phyloP scores from a whole-genome alignment of 2,329 filamentous ascomycete species.

The Fusarium pseudograminearum region DNA sequence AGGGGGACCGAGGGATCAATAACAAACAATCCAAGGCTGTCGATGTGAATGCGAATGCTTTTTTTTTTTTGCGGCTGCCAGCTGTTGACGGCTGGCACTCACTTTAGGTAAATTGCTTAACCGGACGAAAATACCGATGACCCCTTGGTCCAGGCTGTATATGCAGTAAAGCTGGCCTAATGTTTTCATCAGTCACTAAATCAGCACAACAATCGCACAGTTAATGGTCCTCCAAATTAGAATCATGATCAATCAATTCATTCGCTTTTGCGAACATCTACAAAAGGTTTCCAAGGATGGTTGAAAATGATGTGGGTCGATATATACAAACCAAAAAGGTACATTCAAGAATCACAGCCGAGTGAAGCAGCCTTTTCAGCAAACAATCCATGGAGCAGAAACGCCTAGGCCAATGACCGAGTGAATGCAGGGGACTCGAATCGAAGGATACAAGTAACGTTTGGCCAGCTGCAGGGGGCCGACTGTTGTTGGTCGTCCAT shows the following conservation, averaged over 20 bases:
- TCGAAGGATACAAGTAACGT: neutral
- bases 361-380: neutral
- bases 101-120: neutral
- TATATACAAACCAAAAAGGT: neutral
- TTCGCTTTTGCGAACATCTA: neutral
- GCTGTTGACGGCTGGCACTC: neutral
- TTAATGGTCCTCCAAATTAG: neutral
- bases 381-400: neutral
- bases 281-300: neutral
- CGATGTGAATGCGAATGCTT: neutral
- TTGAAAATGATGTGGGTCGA: neutral
- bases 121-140: too few relatives aligned
- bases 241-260: neutral
- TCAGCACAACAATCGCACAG: too few relatives aligned
- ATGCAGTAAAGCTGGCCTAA: too few relatives aligned
- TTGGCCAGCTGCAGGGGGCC: conserved; percentile 11
- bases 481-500: conserved; percentile 13
- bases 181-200: too few relatives aligned
- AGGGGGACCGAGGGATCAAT: neutral
- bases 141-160: too few relatives aligned
- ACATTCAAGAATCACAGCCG: neutral
- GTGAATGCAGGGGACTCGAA: neutral
- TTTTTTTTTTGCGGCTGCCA: neutral
- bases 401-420: neutral
- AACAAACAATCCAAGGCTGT: neutral